A percentile compares a stretch with the other conserved stretches of the same genome.
phyloP scores from a whole-genome alignment of 2,329 filamentous ascomycete genomes.

The Microsporum ferrugineum region DNA sequence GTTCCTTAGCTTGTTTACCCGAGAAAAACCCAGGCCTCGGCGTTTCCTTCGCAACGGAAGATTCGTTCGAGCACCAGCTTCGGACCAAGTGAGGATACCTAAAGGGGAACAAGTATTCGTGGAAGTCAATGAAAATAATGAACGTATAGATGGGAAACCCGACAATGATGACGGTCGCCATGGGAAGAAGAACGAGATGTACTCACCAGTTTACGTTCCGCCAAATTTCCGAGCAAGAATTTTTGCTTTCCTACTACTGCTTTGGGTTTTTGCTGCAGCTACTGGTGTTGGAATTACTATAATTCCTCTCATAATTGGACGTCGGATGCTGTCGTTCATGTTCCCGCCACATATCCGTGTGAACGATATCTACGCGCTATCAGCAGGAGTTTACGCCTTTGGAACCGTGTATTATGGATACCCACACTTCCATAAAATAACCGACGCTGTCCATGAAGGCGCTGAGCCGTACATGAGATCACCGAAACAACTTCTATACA shows the following conservation, averaged over 20 bases:
- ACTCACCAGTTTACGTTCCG: slow-evolving; percentile 67
- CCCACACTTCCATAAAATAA: slow-evolving; percentile 7
- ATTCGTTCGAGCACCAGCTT: slow-evolving; percentile 86
- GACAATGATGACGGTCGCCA: slow-evolving; percentile 48
- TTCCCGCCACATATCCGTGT: slow-evolving; percentile 62
- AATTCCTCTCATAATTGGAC: slow-evolving; percentile 73
- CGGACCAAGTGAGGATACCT: slow-evolving; percentile 86
- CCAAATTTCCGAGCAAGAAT: slow-evolving; percentile 73
- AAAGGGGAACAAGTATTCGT: slow-evolving; percentile 75
- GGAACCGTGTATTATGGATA: slow-evolving; percentile 55
- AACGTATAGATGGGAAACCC: slow-evolving; percentile 49
- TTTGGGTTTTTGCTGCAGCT: slow-evolving; percentile 86
- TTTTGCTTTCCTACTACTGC: slow-evolving; percentile 71
- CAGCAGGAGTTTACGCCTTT: slow-evolving; percentile 72
- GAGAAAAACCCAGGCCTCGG: neutral
- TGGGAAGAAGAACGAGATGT: slow-evolving; percentile 49
- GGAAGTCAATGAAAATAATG: slow-evolving; percentile 57
- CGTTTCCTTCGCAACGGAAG: slow-evolving; percentile 58
- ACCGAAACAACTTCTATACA: slow-evolving; percentile 20
- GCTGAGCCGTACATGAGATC: slow-evolving; percentile 21
- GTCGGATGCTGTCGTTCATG: slow-evolving; percentile 60
- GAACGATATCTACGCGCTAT: slow-evolving; percentile 96
- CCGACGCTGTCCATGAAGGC: slow-evolving; percentile 8
- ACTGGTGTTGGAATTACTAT: slow-evolving; percentile 80
- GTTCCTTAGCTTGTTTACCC: slow-evolving; percentile 30